phyloP scores from a whole-genome alignment of 768 basidiomycete genomes.

The Pholiota molesta region DNA sequence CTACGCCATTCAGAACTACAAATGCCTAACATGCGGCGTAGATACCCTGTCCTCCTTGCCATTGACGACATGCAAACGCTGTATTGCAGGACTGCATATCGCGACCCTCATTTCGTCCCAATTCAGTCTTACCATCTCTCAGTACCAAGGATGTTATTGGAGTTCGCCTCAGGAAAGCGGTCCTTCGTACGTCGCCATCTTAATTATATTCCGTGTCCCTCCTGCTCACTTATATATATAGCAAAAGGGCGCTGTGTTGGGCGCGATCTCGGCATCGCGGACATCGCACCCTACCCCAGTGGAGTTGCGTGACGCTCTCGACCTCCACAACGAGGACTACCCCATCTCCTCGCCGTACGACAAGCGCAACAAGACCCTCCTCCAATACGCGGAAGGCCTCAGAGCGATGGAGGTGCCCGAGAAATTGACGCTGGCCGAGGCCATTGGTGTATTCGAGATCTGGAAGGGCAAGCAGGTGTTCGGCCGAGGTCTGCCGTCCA shows the following conservation, averaged over 20 bases:
- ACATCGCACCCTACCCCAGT: constrained; percentile 58
- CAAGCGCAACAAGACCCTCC: constrained; percentile 51
- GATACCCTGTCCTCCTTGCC: constrained; percentile 79
- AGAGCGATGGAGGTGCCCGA: constrained; percentile 48
- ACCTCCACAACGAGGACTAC: constrained; percentile 19
- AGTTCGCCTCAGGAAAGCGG: constrained; percentile 74
- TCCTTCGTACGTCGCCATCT: constrained; percentile 55
- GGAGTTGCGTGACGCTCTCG: constrained; percentile 67
- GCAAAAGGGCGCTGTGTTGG: constrained; percentile 73
- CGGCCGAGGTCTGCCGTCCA: constrained; percentile 19
- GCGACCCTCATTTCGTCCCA: constrained; percentile 67
- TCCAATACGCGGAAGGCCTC: constrained; percentile 56
- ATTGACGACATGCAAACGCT: constrained; percentile 89
- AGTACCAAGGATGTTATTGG: constrained; percentile 74
- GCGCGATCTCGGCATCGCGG: constrained; percentile 66
- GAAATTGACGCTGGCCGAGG: constrained; percentile 65
- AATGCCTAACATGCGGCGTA: constrained; percentile 27
- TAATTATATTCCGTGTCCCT: neutral
- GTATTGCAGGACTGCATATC: constrained; percentile 69
- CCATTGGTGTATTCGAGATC: constrained; percentile 72
- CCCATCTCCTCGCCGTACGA: constrained; percentile 54
- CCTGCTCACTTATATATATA: constrained; percentile 28
- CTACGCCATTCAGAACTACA: neutral
- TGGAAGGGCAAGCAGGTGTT: constrained; percentile 63
- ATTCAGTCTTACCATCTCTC: constrained; percentile 81